Conservation (phyloP, 1,284 basidiomycete genomes). For the Ganoderma sinense region DNA sequence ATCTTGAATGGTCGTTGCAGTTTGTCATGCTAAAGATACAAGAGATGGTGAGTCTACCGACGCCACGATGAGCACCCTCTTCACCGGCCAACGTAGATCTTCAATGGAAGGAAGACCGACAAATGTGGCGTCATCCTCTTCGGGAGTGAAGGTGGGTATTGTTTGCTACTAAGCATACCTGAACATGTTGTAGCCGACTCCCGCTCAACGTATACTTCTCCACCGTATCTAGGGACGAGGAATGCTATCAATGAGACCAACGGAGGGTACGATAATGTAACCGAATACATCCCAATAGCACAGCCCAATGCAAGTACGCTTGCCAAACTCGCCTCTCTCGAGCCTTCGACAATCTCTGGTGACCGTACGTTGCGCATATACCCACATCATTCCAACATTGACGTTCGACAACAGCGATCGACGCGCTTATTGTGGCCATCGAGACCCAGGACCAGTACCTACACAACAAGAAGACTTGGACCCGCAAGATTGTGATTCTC, state of each 20-base stretch:
- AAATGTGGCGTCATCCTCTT: constrained; percentile 88
- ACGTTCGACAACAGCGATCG: constrained; percentile 66
- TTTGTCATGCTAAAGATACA: constrained; percentile 90
- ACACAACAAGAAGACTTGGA: constrained; percentile 77
- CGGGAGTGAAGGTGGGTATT: constrained; percentile 62
- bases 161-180: neutral
- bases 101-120: constrained; percentile 90
- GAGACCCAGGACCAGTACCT: constrained; percentile 77
- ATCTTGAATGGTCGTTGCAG: constrained; percentile 84
- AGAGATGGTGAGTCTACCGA: constrained; percentile 69
- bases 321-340: constrained; percentile 72
- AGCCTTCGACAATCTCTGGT: constrained; percentile 66
- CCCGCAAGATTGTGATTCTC: constrained; percentile 79
- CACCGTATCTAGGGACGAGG: neutral
- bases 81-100: constrained; percentile 65
- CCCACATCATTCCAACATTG: neutral
- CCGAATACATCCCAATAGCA: constrained; percentile 80
- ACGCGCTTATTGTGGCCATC: constrained; percentile 86
- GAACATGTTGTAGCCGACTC: neutral
- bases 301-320: constrained; percentile 82
- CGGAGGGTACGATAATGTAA: constrained; percentile 80
- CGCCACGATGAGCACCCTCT: neutral
- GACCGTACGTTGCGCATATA: constrained; percentile 64
- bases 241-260: constrained; percentile 57
- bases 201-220: neutral